Base-by-base conservation (phyloP, 495 filamentous ascomycete genomes). In the Penicillium desertorum region DNA sequence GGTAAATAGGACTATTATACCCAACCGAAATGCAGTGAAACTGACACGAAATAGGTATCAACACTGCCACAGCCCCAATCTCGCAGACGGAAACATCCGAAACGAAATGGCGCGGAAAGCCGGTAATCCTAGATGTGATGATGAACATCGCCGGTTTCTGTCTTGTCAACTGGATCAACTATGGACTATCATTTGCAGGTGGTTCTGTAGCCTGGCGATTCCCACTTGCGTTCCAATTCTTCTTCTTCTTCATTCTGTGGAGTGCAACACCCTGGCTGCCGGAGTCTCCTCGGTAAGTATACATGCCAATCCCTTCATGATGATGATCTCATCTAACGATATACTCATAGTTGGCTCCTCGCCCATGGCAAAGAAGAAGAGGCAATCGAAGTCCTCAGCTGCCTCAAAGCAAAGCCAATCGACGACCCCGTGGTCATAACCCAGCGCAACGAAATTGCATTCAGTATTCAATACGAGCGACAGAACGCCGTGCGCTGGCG, bases 11-110 rank as follows among this genome's bases (percentile, higher is more conserved):
- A 7, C n/a, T 1, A 20, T 14, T 16, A 5, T 6, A 9, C 14
- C 5, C 48, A 51, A 6, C 20, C 0, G 0, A 10, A n/a, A 22
- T 6, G n/a, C 5, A 25, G 20, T 16, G 12, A 0, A 27, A n/a
- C 19, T 6, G 1, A 1, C 1, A 51, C n/a, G n/a, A n/a, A n/a
- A 39, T 36, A 41, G 48, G 48, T 14, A 77, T 87, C 56, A 87
- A 88, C 54, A 86, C 82, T 0, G 76, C 84, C 2, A 84, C 82
- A 11, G 84, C 81, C 2, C 84, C 86, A 11, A 77, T 86, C 7
- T 89, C 83, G 84, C 83, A 88, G 61, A 79, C 79, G 2, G 84
- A 89, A 62, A 85, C 83, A 1, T 80, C 82, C 0, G 79, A 83
- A 56, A 75, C 77, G 0, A 73, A 75, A 50, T 83, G 79, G 79